These are phyloP conservation scores for Cyberlindnera euphorbiae DNA, from an alignment of 805 yeast species.

Conservation along the genomic window DNA sequence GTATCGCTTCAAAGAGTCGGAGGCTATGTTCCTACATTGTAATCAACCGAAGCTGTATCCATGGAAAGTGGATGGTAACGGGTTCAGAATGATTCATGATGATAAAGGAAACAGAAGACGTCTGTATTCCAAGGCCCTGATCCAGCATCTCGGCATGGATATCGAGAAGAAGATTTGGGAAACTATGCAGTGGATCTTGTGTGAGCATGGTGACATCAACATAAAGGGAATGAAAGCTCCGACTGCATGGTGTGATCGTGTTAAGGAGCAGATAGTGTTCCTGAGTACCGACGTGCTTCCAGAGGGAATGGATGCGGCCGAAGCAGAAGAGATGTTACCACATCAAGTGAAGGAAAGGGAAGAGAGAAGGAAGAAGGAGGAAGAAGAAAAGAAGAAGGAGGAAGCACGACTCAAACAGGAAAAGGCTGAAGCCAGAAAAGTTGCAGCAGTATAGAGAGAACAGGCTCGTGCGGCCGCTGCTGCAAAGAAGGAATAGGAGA, in stretches of 20 bases:
- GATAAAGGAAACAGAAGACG: constrained; percentile 21
- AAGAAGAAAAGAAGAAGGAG: constrained; percentile 5
- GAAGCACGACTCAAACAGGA: neutral
- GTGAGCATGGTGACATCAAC: constrained; percentile 31
- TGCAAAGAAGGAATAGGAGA: too few relatives aligned
- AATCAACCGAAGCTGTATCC: constrained; percentile 28
- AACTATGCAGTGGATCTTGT: constrained; percentile 25
- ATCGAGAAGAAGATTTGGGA: constrained; percentile 27
- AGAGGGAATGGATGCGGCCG: constrained; percentile 13
- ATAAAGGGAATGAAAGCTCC: constrained; percentile 36
- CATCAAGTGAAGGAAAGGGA: constrained; percentile 2
- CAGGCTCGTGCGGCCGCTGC: neutral
- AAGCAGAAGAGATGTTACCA: constrained; percentile 7
- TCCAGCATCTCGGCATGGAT: constrained; percentile 26
- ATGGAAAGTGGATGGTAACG: constrained; percentile 26
- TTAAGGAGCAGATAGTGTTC: constrained; percentile 33
- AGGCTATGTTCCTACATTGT: constrained; percentile 26
- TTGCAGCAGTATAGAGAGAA: neutral
- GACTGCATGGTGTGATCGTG: constrained; percentile 34
- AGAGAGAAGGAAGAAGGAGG: constrained; percentile 1
- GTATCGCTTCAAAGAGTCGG: constrained; percentile 20
- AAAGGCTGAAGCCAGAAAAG: neutral
- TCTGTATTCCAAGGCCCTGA: constrained; percentile 16
- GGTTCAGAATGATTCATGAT: constrained; percentile 21
- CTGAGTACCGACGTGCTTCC: constrained; percentile 21